These are phyloP conservation scores for Hanseniaspora taiwanica DNA, from an alignment of 805 yeast species.

Conservation along the genomic window DNA sequence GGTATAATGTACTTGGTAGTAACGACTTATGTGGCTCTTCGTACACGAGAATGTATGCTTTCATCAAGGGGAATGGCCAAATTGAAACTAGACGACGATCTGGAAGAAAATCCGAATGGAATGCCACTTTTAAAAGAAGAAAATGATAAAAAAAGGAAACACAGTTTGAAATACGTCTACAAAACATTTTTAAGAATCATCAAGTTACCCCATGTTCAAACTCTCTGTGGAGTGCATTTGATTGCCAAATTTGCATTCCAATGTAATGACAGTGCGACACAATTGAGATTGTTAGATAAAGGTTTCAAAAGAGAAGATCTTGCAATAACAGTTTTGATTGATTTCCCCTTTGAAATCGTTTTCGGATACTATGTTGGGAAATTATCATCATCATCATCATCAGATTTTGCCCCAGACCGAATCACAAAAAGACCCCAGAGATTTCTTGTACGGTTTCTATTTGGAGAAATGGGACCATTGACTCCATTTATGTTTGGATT, in stretches of 20 bases:
- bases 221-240: conserved; percentile 60
- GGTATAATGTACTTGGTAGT: conserved; percentile 59
- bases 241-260: conserved; percentile 86
- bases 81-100: conserved; percentile 3
- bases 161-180: conserved; percentile 42
- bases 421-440: neutral
- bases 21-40: conserved; percentile 44
- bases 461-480: conserved; percentile 40
- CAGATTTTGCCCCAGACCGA: neutral
- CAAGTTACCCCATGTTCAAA: conserved; percentile 55
- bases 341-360: conserved; percentile 89
- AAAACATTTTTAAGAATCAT: conserved; percentile 55
- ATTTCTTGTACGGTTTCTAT: conserved; percentile 8
- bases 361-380: conserved; percentile 94
- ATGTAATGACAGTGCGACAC: conserved; percentile 92
- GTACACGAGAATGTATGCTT: conserved; percentile 61
- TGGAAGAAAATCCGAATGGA: conserved; percentile 6
- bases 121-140: neutral
- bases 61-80: conserved; percentile 11
- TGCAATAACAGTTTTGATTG: conserved; percentile 82
- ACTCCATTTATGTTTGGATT: conserved; percentile 86
- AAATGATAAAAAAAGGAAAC: conserved; percentile 23
- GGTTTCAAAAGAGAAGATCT: conserved; percentile 90
- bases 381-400: conserved; percentile 66
- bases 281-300: conserved; percentile 75